Conservation (phyloP, 1,284 basidiomycete genomes). For the Ustanciosporium gigantosporum region DNA sequence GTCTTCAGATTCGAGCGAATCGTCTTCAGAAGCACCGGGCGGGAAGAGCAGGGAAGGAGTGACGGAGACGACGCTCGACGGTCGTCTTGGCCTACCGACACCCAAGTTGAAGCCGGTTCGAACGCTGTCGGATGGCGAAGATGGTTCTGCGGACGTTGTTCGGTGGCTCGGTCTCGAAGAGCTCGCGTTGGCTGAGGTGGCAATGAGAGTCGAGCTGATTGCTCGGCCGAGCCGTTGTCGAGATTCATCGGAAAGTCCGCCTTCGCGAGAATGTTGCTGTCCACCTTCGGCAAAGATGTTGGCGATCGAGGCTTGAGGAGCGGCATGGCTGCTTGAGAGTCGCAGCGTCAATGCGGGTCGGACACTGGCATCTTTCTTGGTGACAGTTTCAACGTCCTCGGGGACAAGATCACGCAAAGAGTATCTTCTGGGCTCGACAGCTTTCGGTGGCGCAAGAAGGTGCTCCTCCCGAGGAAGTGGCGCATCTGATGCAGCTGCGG, state of each 20-base stretch:
- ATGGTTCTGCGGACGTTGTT: slow-evolving; percentile 2
- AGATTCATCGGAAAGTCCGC: slow-evolving; percentile 1
- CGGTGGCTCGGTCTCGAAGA: not conserved
- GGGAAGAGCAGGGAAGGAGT: slow-evolving; percentile 25
- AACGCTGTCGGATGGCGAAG: slow-evolving; percentile 14
- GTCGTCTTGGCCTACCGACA: slow-evolving; percentile 8
- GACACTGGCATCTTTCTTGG: slow-evolving; percentile 4
- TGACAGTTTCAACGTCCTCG: slow-evolving; percentile 13
- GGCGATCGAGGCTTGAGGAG: slow-evolving; percentile 8
- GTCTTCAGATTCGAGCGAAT: not conserved
- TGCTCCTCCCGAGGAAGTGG: too few species aligned
- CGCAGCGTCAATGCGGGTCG: slow-evolving; percentile 13
- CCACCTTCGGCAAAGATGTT: slow-evolving; percentile 11
- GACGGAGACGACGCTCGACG: slow-evolving; percentile 29
- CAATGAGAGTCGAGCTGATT: slow-evolving; percentile 5
- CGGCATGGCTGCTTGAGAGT: slow-evolving; percentile 7
- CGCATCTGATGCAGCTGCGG: not conserved
- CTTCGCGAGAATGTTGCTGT: not conserved
- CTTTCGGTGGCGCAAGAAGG: not conserved
- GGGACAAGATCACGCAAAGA: slow-evolving; percentile 12
- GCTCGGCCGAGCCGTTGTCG: slow-evolving; percentile 10
- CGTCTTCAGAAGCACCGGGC: not conserved
- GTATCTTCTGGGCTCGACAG: not conserved
- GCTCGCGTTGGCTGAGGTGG: not conserved
- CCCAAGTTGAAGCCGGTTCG: slow-evolving; percentile 6